Percentiles rank a stretch among this genome's conserved stretches.
Conservation (phyloP, 1,284 basidiomycete species). For the Rugosomyces carneus region DNA sequence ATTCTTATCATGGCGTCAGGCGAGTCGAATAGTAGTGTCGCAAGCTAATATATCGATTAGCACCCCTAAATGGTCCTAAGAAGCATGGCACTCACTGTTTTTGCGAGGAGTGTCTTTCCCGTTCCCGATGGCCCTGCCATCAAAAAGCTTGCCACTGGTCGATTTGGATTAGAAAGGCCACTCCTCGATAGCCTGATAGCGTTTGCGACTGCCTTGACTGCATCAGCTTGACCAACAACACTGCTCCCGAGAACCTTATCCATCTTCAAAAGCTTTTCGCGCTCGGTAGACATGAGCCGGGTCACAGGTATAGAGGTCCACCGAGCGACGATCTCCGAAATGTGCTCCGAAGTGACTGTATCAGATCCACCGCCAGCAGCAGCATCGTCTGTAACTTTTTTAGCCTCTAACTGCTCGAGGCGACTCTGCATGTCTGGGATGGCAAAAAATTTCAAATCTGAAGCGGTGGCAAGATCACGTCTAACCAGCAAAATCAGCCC, state of each 20-base stretch:
- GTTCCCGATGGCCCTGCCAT: slow-evolving; percentile 93
- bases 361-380: slow-evolving; percentile 55
- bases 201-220: slow-evolving; percentile 85
- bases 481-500: slow-evolving; percentile 25
- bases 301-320: slow-evolving; percentile 92
- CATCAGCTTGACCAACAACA: slow-evolving; percentile 88
- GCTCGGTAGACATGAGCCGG: slow-evolving; percentile 84
- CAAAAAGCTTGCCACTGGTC: slow-evolving; percentile 91
- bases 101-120: slow-evolving; percentile 84
- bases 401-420: slow-evolving; percentile 66
- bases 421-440: slow-evolving; percentile 86
- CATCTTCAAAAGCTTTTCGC: slow-evolving; percentile 82
- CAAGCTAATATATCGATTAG: slow-evolving; percentile 49
- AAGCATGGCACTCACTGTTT: slow-evolving; percentile 57
- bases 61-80: background rate
- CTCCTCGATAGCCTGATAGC: slow-evolving; percentile 89
- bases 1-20: slow-evolving; percentile 88
- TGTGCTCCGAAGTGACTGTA: slow-evolving; percentile 84
- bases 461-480: slow-evolving; percentile 80
- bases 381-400: slow-evolving; percentile 70
- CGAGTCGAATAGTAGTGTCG: slow-evolving; percentile 84
- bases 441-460: slow-evolving; percentile 90
- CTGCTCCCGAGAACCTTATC: slow-evolving; percentile 60
- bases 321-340: slow-evolving; percentile 84
- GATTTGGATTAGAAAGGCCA: slow-evolving; percentile 75